Evolutionary conservation across 441 rosid genomes (phyloP), one percentile per base, ranked within the genome.

Genomic region (Adansonia gregorii): DNA sequence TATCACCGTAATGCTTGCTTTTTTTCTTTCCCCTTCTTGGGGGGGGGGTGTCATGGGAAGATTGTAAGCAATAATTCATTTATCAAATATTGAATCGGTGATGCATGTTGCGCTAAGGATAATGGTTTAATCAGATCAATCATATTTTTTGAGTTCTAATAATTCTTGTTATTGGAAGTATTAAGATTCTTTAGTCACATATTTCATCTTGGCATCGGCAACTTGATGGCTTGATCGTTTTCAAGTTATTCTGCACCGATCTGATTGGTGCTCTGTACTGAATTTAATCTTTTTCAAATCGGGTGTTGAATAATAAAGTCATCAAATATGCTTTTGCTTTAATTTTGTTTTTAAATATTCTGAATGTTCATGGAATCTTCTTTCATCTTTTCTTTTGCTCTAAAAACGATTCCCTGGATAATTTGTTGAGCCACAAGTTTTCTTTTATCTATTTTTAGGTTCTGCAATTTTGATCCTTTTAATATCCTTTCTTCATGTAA

Each of bases 181-280:
- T 35, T 35, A 43, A 43, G 1, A 12, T 68, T 68, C 10, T 3
- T 67, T 43, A 10, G 27, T 46, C 11, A 46, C 9, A 46, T 19
- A 27, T 48, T 17, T 27, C 19, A 48, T 67, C 51, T 43, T 17
- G n/a, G 2, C n/a, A 2, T 68, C 31, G 35, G 9, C 17, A 48
- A 45, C 35, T 43, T 63, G 17, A 9, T 55, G 60, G 20, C 61
- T 7, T 17, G 2, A 56, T 19, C 2, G 11, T 6, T 56, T 17
- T 59, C 64, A 59, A 20, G 64, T 20, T 59, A 59, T 20, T 59
- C 61, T 56, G 61, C 61, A 56, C 9, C 61, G 8, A 59, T 8
- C 35, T 59, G 31, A 9, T 3, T 20, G 14, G 14, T 59, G 12
- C 31, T 59, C 31, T 20, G 14, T 60, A 39, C 63, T 59, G 64